Percentiles rank a stretch among this genome's conserved stretches.
These are phyloP conservation scores for Neurospora tetraspora DNA, from an alignment of 495 filamentous ascomycete genomes.

Conservation along the genomic window DNA sequence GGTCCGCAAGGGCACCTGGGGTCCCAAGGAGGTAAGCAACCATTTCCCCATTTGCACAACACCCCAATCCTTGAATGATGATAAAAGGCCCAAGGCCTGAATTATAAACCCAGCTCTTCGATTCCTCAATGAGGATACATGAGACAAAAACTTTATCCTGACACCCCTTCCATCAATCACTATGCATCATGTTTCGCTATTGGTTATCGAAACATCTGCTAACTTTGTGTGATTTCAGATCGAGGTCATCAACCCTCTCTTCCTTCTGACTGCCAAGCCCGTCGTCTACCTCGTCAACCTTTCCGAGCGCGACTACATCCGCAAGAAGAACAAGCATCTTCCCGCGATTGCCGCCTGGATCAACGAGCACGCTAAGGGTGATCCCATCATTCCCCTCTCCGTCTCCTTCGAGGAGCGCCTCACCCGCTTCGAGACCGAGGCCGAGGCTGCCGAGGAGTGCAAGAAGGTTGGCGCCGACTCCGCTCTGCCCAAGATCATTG, in stretches of 20 bases:
- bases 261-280: conserved; percentile 93
- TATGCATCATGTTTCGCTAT: conserved; percentile 22
- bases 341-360: conserved; percentile 88
- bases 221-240: conserved; percentile 47
- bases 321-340: conserved; percentile 99
- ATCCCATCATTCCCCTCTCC: conserved; percentile 88
- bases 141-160: conserved; percentile 62
- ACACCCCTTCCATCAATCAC: conserved; percentile 22
- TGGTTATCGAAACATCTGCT: conserved; percentile 16
- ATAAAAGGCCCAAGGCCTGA: conserved; percentile 95
- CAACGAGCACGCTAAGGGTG: conserved; percentile 76
- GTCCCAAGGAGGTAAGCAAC: conserved; percentile 82
- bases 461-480: conserved; percentile 82
- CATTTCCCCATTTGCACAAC: conserved; percentile 8
- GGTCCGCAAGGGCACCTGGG: conserved; percentile 82
- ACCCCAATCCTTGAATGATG: conserved; percentile 59
- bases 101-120: conserved; percentile 99
- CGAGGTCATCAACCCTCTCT: conserved; percentile 92
- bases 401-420: conserved; percentile 88
- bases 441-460: conserved; percentile 76
- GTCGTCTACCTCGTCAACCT: conserved; percentile 97
- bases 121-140: conserved; percentile 45
- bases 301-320: conserved; percentile 92
- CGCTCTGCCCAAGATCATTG: conserved; percentile 82
- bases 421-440: conserved; percentile 63